Percentiles rank a stretch among this genome's conserved stretches.
phyloP scores from a whole-genome alignment of 352 stramenopile genomes.

The Nothophytophthora sp. region DNA sequence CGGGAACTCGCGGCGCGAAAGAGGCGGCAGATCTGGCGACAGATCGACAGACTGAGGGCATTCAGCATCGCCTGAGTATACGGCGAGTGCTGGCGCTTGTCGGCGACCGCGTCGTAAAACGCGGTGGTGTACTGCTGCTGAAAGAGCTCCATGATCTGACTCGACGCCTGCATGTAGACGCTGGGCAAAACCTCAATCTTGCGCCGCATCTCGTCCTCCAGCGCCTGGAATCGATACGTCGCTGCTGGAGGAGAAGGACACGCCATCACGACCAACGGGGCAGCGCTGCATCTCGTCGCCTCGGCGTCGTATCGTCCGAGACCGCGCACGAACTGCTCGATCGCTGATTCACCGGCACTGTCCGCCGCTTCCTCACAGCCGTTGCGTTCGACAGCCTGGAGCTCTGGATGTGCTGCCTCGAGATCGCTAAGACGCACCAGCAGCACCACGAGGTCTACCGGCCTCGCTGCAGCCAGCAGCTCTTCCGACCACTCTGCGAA shows the following conservation, averaged over 20 bases:
- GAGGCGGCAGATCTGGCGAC: slow-evolving; percentile 54
- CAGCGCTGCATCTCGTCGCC: neutral
- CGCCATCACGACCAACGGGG: slow-evolving; percentile 38
- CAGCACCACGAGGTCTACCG: slow-evolving; percentile 49
- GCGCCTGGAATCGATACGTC: slow-evolving; percentile 10
- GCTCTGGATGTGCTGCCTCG: slow-evolving; percentile 53
- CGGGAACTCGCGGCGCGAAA: slow-evolving; percentile 22
- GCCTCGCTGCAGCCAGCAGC: slow-evolving; percentile 6
- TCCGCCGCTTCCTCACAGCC: neutral
- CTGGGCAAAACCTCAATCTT: slow-evolving; percentile 21
- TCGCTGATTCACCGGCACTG: neutral
- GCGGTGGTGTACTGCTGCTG: slow-evolving; percentile 15
- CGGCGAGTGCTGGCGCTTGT: slow-evolving; percentile 65
- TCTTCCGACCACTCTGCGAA: slow-evolving; percentile 30
- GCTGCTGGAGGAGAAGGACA: slow-evolving; percentile 30
- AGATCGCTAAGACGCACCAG: slow-evolving; percentile 65
- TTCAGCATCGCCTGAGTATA: slow-evolving; percentile 71
- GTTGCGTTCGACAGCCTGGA: slow-evolving; percentile 14
- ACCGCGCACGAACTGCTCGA: slow-evolving; percentile 22
- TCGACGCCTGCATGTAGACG: slow-evolving; percentile 30
- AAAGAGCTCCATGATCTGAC: slow-evolving; percentile 28
- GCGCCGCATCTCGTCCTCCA: slow-evolving; percentile 9
- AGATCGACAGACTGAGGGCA: slow-evolving; percentile 40
- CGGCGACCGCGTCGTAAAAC: slow-evolving; percentile 50
- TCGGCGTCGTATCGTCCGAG: slow-evolving; percentile 26